A percentile compares a stretch with the other conserved stretches of the same genome.
These are phyloP conservation scores for Serendipita indica DNA, from an alignment of 768 basidiomycete species.

Conservation along the genomic window DNA sequence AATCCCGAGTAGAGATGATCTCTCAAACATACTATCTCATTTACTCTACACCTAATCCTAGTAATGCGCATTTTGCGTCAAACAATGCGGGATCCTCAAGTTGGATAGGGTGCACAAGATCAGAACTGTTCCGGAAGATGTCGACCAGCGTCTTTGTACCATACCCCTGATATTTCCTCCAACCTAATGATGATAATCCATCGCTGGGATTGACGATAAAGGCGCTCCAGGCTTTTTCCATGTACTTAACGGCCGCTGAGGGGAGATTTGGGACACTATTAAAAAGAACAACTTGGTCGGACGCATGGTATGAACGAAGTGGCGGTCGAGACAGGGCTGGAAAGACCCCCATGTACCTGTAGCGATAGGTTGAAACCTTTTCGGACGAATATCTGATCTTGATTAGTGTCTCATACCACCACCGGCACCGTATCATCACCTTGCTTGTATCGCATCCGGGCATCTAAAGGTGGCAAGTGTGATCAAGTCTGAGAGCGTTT, in stretches of 20 bases:
- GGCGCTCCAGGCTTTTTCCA: not conserved
- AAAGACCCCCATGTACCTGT: not conserved
- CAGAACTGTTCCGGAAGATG: not conserved
- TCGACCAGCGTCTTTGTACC: not conserved
- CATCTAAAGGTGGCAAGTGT: not conserved
- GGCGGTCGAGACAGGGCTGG: not conserved
- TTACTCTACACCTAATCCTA: too few species aligned
- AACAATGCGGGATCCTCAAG: not conserved
- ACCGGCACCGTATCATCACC: not conserved
- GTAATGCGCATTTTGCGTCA: not conserved
- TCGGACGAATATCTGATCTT: not conserved
- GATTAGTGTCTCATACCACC: too few species aligned
- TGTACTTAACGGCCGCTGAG: not conserved
- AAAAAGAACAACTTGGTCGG: not conserved
- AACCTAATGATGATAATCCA: not conserved
- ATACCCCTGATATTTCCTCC: not conserved
- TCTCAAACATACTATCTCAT: too few species aligned
- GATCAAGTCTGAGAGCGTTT: not conserved
- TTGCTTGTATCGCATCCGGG: not conserved
- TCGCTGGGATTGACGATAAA: not conserved
- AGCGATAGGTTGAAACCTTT: not conserved
- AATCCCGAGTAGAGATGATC: too few species aligned
- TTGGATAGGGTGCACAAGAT: not conserved
- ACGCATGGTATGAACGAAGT: not conserved
- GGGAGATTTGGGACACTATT: not conserved